A percentile compares a stretch with the other conserved stretches of the same genome.
Evolutionary conservation across 1,139 yeast genomes (phyloP).

Genomic region (Hemisphaericaspora subhashii): DNA sequence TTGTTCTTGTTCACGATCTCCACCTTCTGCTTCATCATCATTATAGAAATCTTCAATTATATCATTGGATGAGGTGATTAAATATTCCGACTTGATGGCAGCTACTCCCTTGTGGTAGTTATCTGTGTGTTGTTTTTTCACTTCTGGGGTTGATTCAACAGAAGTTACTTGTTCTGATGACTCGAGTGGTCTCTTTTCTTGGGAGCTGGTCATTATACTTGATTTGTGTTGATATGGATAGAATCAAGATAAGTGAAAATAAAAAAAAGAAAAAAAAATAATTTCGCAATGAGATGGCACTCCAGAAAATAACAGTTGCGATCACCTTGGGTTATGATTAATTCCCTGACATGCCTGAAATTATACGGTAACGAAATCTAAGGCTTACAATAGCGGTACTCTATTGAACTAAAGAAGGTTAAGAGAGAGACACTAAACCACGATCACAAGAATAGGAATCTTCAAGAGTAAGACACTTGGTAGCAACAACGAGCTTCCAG

Average conservation of each 20-base stretch:
- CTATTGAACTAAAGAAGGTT: too few species aligned
- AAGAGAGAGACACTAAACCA: too few species aligned
- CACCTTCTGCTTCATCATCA: constrained; percentile 50
- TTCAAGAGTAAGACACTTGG: too few species aligned
- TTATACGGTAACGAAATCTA: too few species aligned
- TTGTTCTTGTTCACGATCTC: constrained; percentile 28
- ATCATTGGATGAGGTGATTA: constrained; percentile 30
- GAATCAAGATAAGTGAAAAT: not conserved
- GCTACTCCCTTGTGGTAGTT: constrained; percentile 53
- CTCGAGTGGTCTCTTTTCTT: constrained; percentile 19
- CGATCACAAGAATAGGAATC: too few species aligned
- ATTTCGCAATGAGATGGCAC: not conserved
- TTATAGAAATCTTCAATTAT: constrained; percentile 43
- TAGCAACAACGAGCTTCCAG: too few species aligned
- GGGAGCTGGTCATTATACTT: constrained; percentile 6
- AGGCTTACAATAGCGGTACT: too few species aligned
- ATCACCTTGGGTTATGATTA: too few species aligned
- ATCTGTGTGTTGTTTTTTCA: constrained; percentile 25
- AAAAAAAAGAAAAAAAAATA: not conserved
- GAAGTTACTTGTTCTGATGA: constrained; percentile 17
- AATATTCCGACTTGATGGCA: constrained; percentile 61
- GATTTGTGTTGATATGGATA: not conserved
- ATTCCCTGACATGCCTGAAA: too few species aligned
- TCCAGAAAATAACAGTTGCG: too few species aligned
- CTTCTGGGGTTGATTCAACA: constrained; percentile 18